A percentile compares a stretch with the other conserved stretches of the same genome.
phyloP scores from a whole-genome alignment of 2,329 filamentous ascomycete genomes.

The Aspergillus eucalypticola region DNA sequence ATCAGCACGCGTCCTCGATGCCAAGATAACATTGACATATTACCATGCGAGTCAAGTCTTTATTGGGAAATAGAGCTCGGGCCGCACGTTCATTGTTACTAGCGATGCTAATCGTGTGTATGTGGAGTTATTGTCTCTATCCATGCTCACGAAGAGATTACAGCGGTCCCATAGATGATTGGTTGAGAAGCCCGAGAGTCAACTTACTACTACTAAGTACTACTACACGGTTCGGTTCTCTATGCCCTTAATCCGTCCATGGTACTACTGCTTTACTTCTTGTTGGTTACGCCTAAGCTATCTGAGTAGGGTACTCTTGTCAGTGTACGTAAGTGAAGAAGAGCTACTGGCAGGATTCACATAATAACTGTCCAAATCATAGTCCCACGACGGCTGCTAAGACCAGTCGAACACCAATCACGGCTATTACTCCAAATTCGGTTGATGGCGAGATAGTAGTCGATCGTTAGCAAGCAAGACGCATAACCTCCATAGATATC shows the following conservation, averaged over 20 bases:
- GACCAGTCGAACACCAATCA: background rate
- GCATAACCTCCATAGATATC: background rate
- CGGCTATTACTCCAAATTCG: background rate
- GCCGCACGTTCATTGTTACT: constrained; percentile 19
- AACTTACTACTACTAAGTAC: background rate
- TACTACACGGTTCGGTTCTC: too few relatives aligned
- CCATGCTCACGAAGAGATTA: constrained; percentile 11
- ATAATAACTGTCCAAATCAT: background rate
- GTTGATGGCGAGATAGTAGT: background rate
- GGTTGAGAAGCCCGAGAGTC: background rate
- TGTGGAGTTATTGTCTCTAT: constrained; percentile 12
- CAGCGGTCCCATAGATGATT: constrained; percentile 8
- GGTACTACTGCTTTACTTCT: background rate
- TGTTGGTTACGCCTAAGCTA: background rate
- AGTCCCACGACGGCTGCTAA: background rate
- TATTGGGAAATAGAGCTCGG: constrained; percentile 17
- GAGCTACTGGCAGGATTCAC: background rate
- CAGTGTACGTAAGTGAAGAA: background rate
- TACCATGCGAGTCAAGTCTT: constrained; percentile 14
- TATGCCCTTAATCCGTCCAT: too few relatives aligned
- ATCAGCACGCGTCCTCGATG: constrained; percentile 1
- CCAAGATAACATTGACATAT: constrained; percentile 13
- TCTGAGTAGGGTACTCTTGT: too few relatives aligned
- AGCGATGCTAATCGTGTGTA: background rate
- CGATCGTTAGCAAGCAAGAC: background rate